Base-by-base conservation (phyloP, 345 rosid genomes). In the Salix dunnii region DNA sequence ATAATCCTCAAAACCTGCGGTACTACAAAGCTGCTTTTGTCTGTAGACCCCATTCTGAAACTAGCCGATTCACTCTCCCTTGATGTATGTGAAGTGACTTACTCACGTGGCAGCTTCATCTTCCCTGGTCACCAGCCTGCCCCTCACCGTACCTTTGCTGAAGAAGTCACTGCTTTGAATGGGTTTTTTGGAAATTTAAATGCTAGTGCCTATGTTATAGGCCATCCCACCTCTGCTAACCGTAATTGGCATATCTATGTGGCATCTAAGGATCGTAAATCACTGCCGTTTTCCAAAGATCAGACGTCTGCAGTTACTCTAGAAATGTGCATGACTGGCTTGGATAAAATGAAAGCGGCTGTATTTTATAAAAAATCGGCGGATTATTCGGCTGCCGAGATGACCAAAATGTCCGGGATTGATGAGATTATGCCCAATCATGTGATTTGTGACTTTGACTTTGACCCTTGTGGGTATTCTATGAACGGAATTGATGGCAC, bases 311-410 rank as follows among this genome's bases (percentile, higher is more conserved):
- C 70, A n/a, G 68, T 87, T 65, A 85, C 88, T 7, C 62, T 93
- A 8, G 97, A 93, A 83, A 87, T 93, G 85, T 93, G 96, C 85
- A 89, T 91, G 96, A 91, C 94, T 14, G 89, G 90, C n/a, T 69
- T 93, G 81, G 89, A 89, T 61, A 73, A 81, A 17, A 76, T 84
- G 31, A 86, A 84, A 77, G 94, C 97, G 1, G 79, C 83, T 21
- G 86, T 82, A 7, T 91, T 93, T 76, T 88, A 36, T 85, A 90
- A 89, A 68, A 85, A 48, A 16, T 74, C 86, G 16, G 83, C 72
- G 7, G 69, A 49, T 28, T n/a, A 74, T 55, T 70, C 83, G 3
- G 85, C 89, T 4, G 25, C 31, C 14, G 85, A 85, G 28, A 93
- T 91, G 94, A 91, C 97, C 6, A 85, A 80, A 48, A 21, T 31